A percentile compares a stretch with the other conserved stretches of the same genome.
Evolutionary conservation across 1,284 basidiomycete genomes (phyloP).

Genomic region (Microbotryum violaceum): DNA sequence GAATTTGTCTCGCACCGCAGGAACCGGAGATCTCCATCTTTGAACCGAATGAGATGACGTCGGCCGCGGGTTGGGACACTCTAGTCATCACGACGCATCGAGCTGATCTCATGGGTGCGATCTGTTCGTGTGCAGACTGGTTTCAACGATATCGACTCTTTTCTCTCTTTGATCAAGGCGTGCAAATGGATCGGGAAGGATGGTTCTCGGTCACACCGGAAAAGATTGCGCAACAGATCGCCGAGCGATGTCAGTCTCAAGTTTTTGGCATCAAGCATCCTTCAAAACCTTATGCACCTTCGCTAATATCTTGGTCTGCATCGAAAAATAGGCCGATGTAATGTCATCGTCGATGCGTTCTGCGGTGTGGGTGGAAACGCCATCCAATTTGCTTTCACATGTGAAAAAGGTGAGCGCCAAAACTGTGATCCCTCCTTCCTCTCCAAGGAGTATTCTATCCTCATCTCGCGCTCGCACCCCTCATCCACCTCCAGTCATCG

Average conservation of each 20-base stretch:
- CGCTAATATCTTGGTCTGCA: background rate
- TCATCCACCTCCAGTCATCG: slow-evolving; percentile 59
- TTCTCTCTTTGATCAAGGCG: slow-evolving; percentile 61
- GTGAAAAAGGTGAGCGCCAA: slow-evolving; percentile 51
- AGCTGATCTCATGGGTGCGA: background rate
- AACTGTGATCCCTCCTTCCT: no score
- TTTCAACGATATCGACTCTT: slow-evolving; percentile 73
- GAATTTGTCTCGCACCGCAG: no score
- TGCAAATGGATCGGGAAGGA: slow-evolving; percentile 53
- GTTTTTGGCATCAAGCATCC: no score
- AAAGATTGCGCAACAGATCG: slow-evolving; percentile 79
- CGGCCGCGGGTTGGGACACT: background rate
- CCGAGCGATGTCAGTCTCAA: slow-evolving; percentile 61
- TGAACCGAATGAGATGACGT: background rate
- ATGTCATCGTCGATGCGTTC: slow-evolving; percentile 74
- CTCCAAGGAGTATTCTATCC: no score
- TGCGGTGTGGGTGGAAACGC: slow-evolving; percentile 97
- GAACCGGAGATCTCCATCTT: background rate
- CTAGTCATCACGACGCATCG: background rate
- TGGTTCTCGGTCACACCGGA: slow-evolving; percentile 99
- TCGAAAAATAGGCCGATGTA: slow-evolving; percentile 35
- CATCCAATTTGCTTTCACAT: slow-evolving; percentile 92
- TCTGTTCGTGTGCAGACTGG: slow-evolving; percentile 55
- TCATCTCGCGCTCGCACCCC: background rate
- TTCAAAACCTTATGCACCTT: no score